Base-by-base conservation (phyloP, 2,329 filamentous ascomycete species). In the Trichoderma asperellum region DNA sequence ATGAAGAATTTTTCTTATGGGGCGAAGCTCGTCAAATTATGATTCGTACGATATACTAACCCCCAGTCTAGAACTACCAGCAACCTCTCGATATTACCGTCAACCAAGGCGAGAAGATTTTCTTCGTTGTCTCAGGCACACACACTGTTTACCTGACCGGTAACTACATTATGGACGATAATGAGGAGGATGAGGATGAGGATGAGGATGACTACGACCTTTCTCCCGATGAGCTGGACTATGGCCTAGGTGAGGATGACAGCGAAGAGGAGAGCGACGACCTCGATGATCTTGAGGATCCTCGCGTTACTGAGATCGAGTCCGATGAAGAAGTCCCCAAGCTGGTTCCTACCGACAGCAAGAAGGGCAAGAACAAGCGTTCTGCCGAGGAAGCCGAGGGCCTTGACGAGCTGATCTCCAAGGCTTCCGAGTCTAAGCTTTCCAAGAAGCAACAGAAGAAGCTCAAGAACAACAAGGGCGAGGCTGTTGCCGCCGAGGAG, bases 401-500 rank as follows among this genome's bases (percentile, higher is more conserved):
- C 71, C 90, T 97, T 32, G 94, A 97, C 76, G 92, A 92, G 73
- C 83, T 97, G 81, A 96, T 97, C 77, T 87, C 90, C 80, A 95
- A 96, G 70, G 79, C 86, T 77, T 87, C 90, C 80, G 95, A 96
- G 69, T 79, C 86, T 74, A 94, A 94, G 85, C 87, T 94, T 72
- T 94, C 90, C 87, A 97, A 97, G 88, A 97, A 97, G 86, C 93
- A 98, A 82, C 88, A 92, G 77, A 98, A 99, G 91, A 97, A 97
- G 87, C 87, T 95, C 73, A 97, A 97, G 90, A 97, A 97, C 87
- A 98, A 98, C 87, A 93, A 97, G 80, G 96, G 95, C 74, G 92
- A 97, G 79, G 90, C 96, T 70, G 88, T 91, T 70, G 82, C 86
- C 63, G 83, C 84, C 56, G 87, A 90, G 75, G 83, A 87, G 73